Conservation (phyloP, 2,329 filamentous ascomycete genomes). For the Knoxdaviesia proteae region DNA sequence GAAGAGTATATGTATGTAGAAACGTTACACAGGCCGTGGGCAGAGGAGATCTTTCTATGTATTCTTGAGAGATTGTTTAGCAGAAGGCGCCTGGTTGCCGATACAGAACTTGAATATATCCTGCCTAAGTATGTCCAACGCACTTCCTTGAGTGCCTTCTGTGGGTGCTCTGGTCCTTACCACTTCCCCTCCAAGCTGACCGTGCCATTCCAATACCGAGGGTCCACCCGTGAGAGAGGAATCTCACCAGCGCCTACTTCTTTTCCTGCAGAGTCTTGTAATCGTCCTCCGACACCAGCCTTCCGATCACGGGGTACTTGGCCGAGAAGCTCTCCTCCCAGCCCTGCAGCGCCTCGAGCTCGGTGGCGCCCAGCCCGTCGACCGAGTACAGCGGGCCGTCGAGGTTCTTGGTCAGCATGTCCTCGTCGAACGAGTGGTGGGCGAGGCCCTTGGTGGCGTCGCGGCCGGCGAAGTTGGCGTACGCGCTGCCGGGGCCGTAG, state of each 20-base stretch:
- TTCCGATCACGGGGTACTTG: constrained; percentile 91
- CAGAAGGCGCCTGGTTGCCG: no score
- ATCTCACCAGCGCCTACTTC: constrained; percentile 7
- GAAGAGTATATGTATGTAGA: no score
- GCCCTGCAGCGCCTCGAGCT: constrained; percentile 63
- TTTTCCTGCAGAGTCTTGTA: constrained; percentile 7
- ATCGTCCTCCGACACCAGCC: constrained; percentile 40
- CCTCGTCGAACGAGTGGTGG: constrained; percentile 79
- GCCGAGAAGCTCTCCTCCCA: constrained; percentile 89
- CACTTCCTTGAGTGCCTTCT: no score
- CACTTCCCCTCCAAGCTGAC: no score
- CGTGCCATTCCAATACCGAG: no score
- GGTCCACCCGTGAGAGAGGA: no score
- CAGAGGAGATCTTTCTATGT: no score
- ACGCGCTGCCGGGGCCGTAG: constrained; percentile 88
- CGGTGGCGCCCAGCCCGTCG: constrained; percentile 47
- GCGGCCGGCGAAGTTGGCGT: constrained; percentile 85
- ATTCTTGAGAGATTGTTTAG: no score
- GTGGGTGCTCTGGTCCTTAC: no score
- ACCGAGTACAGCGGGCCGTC: constrained; percentile 64
- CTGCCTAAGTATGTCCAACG: no score
- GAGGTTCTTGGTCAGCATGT: constrained; percentile 84
- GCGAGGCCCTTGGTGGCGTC: constrained; percentile 80
- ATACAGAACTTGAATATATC: no score
- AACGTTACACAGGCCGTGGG: no score